Evolutionary conservation across 495 filamentous ascomycete genomes (phyloP), one percentile per base, ranked within the genome.

Genomic region (Tuber melanosporum): DNA sequence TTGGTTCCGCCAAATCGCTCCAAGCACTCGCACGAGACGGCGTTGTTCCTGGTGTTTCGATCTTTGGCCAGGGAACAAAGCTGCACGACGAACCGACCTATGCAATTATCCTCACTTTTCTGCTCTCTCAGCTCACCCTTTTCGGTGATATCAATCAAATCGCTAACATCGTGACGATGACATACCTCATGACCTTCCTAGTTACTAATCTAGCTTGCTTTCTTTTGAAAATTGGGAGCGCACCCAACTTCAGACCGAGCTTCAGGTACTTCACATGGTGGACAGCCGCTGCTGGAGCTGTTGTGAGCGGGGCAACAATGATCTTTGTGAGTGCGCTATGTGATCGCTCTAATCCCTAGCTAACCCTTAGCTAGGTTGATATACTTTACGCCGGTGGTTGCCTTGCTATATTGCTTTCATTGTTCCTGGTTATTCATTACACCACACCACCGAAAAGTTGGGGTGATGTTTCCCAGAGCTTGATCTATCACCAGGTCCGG

Each of bases 401-500:
- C 73, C 91, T 95, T 70, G 91, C 87, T 8, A 87, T 95, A 15
- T 83, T 96, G 14, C 86, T 95, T 15, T 83, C 92, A 20, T 86
- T 97, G 26, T 97, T 97, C 83, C 85, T 95, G 22, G 82, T 97
- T 71, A 94, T 97, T 57, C 93, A 97, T 81, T 97, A 94, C 79
- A 90, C 88, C 20, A 92, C 91, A 57, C 92, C 93, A 8, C 93
- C 93, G 0, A 97, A 95, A 81, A 88, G 91, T 14, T 97, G 93
- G 93, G 93, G 93, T 1, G 93, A 97, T 85, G 93, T 97, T 49
- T 93, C 91, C 46, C 93, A 97, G 80, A 93, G 91, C 82, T 85
- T 97, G 74, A 97, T 97, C 71, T 97, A 95, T 80, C 93, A 97
- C 79, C 93, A 97, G 85, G 93, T 97, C 9, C 89, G 93, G 72